A percentile compares a stretch with the other conserved stretches of the same genome.
Conservation (phyloP, 2,329 filamentous ascomycete species). For the Aureobasidium uvarum region DNA sequence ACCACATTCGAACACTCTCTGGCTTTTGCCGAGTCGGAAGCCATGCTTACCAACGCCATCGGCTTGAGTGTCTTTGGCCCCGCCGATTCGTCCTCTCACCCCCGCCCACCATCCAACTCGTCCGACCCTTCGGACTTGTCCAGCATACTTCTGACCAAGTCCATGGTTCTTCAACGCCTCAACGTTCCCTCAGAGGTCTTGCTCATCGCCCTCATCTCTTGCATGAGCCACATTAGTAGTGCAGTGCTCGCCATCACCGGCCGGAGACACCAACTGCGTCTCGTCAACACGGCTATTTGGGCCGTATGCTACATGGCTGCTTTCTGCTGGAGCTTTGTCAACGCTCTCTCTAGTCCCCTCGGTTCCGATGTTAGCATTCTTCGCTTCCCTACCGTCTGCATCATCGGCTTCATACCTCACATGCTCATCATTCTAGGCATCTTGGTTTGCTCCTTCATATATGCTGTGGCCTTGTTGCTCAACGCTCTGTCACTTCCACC, state of each 20-base stretch:
- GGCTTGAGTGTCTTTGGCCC: slow-evolving; percentile 67
- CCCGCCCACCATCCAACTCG: slow-evolving; percentile 33
- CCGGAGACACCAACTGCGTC: slow-evolving; percentile 73
- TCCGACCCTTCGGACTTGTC: slow-evolving; percentile 29
- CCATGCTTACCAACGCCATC: slow-evolving; percentile 76
- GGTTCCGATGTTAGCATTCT: slow-evolving; percentile 64
- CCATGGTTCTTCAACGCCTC: slow-evolving; percentile 71
- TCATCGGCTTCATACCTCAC: slow-evolving; percentile 92
- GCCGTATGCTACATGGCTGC: slow-evolving; percentile 84
- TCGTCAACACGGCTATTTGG: slow-evolving; percentile 86
- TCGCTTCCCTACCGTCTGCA: slow-evolving; percentile 88
- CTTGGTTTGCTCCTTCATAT: slow-evolving; percentile 70
- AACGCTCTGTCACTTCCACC: slow-evolving; percentile 67
- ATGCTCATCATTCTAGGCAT: slow-evolving; percentile 84
- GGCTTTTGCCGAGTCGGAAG: slow-evolving; percentile 93
- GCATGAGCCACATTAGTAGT: slow-evolving; percentile 83
- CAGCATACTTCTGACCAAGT: slow-evolving; percentile 51
- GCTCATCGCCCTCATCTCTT: slow-evolving; percentile 80
- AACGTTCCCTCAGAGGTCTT: slow-evolving; percentile 90
- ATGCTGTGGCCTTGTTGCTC: slow-evolving; percentile 70
- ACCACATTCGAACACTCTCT: slow-evolving; percentile 94
- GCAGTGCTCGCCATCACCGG: slow-evolving; percentile 79
- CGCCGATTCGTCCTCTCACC: slow-evolving; percentile 38
- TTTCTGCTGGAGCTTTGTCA: slow-evolving; percentile 71
- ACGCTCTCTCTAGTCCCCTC: slow-evolving; percentile 47